Conservation (phyloP, 1,284 basidiomycete species). For the Melampsora larici-populina region DNA sequence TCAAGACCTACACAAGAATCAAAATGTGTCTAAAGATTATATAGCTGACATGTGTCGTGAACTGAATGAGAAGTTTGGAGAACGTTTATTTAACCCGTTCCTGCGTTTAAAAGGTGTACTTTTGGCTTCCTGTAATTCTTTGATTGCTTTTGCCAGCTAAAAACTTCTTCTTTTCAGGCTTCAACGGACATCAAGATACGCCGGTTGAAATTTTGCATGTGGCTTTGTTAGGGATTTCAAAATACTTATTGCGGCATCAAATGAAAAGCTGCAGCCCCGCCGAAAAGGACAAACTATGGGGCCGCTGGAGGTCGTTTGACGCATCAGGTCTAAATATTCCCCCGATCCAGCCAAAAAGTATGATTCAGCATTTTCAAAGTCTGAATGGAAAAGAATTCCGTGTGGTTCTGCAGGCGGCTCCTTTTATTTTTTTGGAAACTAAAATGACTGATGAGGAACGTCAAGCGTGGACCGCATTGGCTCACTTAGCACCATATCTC, state of each 20-base stretch:
- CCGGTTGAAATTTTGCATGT: conserved; percentile 56
- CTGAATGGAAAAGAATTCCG: conserved; percentile 55
- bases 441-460: conserved; percentile 45
- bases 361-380: conserved; percentile 53
- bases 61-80: too few species aligned
- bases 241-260: conserved; percentile 56
- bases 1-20: not conserved
- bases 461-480: conserved; percentile 53
- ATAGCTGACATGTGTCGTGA: too few species aligned
- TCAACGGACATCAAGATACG: conserved; percentile 53
- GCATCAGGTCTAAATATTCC: conserved; percentile 49
- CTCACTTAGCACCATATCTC: conserved; percentile 52
- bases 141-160: too few species aligned
- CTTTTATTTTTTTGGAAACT: conserved; percentile 54
- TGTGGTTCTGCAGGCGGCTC: conserved; percentile 54
- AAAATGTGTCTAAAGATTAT: not conserved
- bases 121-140: too few species aligned
- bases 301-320: conserved; percentile 49
- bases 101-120: not conserved
- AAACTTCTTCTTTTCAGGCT: conserved; percentile 45
- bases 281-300: conserved; percentile 46
- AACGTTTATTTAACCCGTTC: conserved; percentile 2
- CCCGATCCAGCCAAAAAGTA: conserved; percentile 48
- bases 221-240: conserved; percentile 54
- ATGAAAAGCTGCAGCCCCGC: conserved; percentile 46